Evolutionary conservation across 495 filamentous ascomycete species (phyloP), one percentile per base, ranked within the genome.

Genomic region (Mytilinidion resinicola): DNA sequence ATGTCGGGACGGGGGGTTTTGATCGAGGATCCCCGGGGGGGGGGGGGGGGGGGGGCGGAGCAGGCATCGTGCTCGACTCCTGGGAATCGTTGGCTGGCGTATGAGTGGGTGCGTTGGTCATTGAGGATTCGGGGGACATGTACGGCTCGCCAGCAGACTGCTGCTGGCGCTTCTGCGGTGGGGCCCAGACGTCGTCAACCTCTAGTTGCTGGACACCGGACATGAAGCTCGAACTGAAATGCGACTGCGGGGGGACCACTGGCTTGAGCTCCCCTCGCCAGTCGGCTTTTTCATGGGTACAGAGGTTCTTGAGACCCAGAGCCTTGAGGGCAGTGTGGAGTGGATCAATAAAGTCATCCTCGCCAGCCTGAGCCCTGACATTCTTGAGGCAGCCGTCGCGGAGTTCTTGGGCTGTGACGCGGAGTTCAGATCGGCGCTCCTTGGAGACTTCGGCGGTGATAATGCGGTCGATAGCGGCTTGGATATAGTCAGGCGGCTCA

Each of bases 211-310:
- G 7, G 21, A 50, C 35, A 43, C 41, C 51, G 25, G 49, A 17
- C 25, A 54, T 38, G 20, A 55, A 54, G 38, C n/a, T n/a, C n/a
- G n/a, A n/a, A n/a, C n/a, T n/a, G n/a, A n/a, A n/a, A n/a, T n/a
- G n/a, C n/a, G n/a, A n/a, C n/a, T n/a, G 34, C 14, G 15, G 34
- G 11, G n/a, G 49, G 14, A 30, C 47, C 33, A 38, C 21, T 54
- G 47, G 56, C 56, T 59, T 59, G n/a, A 59, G 56, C 42, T 59
- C 56, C 56, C 17, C 47, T 59, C 19, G 36, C 56, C 38, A 59
- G 49, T 53, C 49, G 42, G 56, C 48, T 15, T 59, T 59, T 30
- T 11, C 15, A 53, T 30, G 14, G 42, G 43, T 39, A 54, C 19
- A 34, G 56, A 59, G 56, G 14, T 59, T 59, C 20, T 53, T 38